These are phyloP conservation scores for Populus hybrid DNA, from an alignment of 441 rosid genomes.

Conservation along the genomic window DNA sequence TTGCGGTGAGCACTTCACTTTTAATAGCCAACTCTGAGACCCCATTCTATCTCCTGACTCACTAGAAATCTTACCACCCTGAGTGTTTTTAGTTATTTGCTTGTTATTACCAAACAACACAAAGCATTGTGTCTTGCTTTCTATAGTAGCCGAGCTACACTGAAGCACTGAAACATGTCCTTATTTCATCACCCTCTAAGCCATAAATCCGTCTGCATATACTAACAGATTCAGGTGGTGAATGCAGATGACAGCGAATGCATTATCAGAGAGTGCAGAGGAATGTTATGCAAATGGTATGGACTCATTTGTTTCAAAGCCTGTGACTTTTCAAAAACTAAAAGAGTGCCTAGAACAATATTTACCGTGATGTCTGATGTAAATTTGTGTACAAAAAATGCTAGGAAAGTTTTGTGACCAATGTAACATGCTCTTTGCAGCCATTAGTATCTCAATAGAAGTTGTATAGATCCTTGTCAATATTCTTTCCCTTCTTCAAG, in stretches of 20 bases:
- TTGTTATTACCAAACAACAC: background rate
- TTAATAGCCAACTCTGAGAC: background rate
- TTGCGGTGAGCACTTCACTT: slow-evolving; percentile 58
- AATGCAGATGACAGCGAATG: slow-evolving; percentile 66
- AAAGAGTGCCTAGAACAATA: slow-evolving; percentile 69
- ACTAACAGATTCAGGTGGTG: background rate
- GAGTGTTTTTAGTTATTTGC: background rate
- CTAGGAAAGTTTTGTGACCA: slow-evolving; percentile 55
- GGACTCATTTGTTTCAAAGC: slow-evolving; percentile 95
- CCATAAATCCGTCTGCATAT: background rate
- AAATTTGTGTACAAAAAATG: slow-evolving; percentile 36
- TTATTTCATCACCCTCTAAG: background rate
- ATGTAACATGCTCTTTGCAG: slow-evolving; percentile 23
- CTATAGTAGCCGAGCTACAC: background rate
- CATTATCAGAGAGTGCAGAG: slow-evolving; percentile 60
- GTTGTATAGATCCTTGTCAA: slow-evolving; percentile 25
- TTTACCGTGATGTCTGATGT: slow-evolving; percentile 40
- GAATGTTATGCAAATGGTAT: slow-evolving; percentile 83
- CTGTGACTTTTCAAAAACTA: slow-evolving; percentile 76
- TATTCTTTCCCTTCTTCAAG: background rate
- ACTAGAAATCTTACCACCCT: background rate
- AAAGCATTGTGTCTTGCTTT: background rate
- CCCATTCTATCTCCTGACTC: no score
- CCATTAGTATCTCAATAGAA: slow-evolving; percentile 26
- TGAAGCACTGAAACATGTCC: background rate